Conservation (phyloP, 2,329 filamentous ascomycete genomes). For the Aureobasidium namibiae region DNA sequence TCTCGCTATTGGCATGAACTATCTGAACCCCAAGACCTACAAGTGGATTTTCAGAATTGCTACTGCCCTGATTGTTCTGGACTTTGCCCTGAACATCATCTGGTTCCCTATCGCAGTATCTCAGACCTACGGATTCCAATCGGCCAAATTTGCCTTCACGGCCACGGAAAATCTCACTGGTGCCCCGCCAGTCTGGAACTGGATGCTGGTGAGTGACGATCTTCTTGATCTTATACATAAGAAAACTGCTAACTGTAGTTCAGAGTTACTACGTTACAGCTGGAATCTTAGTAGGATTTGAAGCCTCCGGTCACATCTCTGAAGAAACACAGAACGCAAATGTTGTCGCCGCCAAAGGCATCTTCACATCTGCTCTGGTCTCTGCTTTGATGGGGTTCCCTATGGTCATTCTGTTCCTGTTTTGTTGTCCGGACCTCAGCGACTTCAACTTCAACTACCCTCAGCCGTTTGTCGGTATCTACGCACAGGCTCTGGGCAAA, state of each 20-base stretch:
- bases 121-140: slow-evolving; percentile 51
- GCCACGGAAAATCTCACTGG: slow-evolving; percentile 48
- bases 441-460: slow-evolving; percentile 46
- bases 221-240: too few species aligned
- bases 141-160: slow-evolving; percentile 51
- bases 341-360: slow-evolving; percentile 48
- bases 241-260: too few species aligned
- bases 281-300: slow-evolving; percentile 53
- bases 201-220: slow-evolving; percentile 57
- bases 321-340: slow-evolving; percentile 54
- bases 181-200: slow-evolving; percentile 50
- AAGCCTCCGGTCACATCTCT: slow-evolving; percentile 53
- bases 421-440: slow-evolving; percentile 48
- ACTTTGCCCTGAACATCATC: slow-evolving; percentile 52
- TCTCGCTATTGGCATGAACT: slow-evolving; percentile 32
- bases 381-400: slow-evolving; percentile 49
- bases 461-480: slow-evolving; percentile 52
- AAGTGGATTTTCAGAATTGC: slow-evolving; percentile 45
- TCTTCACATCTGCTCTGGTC: slow-evolving; percentile 52
- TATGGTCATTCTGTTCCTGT: slow-evolving; percentile 51
- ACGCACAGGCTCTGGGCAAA: slow-evolving; percentile 47
- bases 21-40: slow-evolving; percentile 33
- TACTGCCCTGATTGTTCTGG: slow-evolving; percentile 44
- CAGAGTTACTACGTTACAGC: slow-evolving; percentile 53
- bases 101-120: slow-evolving; percentile 52